Evolutionary conservation across 1,284 basidiomycete genomes (phyloP).

Genomic region (Sphaerobolus stellatus): DNA sequence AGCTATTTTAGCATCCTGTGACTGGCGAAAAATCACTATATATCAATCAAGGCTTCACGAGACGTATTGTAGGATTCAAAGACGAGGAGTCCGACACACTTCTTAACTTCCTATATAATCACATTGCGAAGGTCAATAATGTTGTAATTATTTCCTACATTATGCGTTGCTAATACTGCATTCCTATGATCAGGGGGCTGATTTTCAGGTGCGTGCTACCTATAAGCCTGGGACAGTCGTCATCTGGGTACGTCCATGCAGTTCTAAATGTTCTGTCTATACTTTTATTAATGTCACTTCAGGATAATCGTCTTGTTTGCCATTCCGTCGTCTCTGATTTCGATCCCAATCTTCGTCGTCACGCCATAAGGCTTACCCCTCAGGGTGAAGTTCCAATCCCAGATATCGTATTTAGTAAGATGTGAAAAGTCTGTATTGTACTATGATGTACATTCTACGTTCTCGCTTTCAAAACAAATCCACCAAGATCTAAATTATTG

Average conservation of each 20-base stretch:
- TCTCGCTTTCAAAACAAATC: no score
- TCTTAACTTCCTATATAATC: constrained; percentile 59
- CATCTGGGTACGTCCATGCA: no score
- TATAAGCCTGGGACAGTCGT: constrained; percentile 49
- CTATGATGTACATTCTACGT: no score
- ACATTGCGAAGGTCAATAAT: constrained; percentile 46
- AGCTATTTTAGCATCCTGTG: constrained; percentile 50
- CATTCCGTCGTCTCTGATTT: constrained; percentile 52
- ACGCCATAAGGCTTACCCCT: constrained; percentile 53
- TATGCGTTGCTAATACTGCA: background rate
- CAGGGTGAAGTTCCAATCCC: constrained; percentile 52
- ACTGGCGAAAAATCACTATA: constrained; percentile 68
- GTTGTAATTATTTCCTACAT: background rate
- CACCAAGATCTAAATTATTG: no score
- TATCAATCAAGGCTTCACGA: constrained; percentile 62
- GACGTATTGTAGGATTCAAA: constrained; percentile 66
- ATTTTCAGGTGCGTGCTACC: constrained; percentile 45
- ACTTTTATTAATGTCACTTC: no score
- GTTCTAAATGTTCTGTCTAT: no score
- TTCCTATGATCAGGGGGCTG: constrained; percentile 29
- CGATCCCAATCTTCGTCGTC: constrained; percentile 40
- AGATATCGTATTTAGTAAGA: constrained; percentile 20
- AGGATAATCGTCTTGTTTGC: constrained; percentile 53
- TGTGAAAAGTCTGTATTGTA: no score
- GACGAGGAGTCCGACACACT: constrained; percentile 65